phyloP scores from a whole-genome alignment of 1,284 basidiomycete species.

The Ceratobasidium theobromae region DNA sequence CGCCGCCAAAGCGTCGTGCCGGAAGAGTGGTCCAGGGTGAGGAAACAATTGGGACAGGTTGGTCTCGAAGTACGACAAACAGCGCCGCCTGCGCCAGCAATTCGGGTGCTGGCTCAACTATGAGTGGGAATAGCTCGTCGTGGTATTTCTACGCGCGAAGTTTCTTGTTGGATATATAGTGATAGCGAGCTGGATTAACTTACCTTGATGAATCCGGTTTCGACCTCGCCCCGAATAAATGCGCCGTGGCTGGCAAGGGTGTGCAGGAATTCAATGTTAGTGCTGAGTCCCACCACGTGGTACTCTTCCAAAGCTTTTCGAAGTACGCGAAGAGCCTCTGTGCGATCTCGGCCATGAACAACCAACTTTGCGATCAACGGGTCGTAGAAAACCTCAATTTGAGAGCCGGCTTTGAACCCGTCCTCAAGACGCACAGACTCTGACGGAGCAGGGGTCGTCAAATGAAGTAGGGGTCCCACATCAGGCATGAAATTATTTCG shows the following conservation, averaged over 20 bases:
- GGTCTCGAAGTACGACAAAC: conserved; percentile 69
- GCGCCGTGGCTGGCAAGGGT: conserved; percentile 72
- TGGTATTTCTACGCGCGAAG: conserved; percentile 66
- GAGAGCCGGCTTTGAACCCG: conserved; percentile 81
- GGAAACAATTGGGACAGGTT: conserved; percentile 41
- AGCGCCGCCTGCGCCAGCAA: conserved; percentile 77
- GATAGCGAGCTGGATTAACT: conserved; percentile 31
- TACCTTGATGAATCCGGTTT: conserved; percentile 90
- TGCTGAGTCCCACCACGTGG: conserved; percentile 85
- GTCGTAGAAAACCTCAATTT: conserved; percentile 92
- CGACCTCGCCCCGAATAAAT: conserved; percentile 81
- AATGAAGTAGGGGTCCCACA: conserved; percentile 78
- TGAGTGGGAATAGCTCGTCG: conserved; percentile 69
- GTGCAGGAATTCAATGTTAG: conserved; percentile 88
- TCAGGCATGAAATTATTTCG: conserved; percentile 91
- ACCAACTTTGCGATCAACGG: conserved; percentile 95
- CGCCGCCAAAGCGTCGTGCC: conserved; percentile 75
- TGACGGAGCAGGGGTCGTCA: conserved; percentile 72
- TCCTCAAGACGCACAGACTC: conserved; percentile 85
- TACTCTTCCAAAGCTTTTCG: conserved; percentile 83
- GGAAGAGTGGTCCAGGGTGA: conserved; percentile 71
- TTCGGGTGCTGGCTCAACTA: conserved; percentile 58
- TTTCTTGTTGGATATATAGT: no score
- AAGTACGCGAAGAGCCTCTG: conserved; percentile 79
- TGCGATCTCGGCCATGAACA: conserved; percentile 83